Base-by-base conservation (phyloP, 2,329 filamentous ascomycete species). In the Pyrenophora teres region DNA sequence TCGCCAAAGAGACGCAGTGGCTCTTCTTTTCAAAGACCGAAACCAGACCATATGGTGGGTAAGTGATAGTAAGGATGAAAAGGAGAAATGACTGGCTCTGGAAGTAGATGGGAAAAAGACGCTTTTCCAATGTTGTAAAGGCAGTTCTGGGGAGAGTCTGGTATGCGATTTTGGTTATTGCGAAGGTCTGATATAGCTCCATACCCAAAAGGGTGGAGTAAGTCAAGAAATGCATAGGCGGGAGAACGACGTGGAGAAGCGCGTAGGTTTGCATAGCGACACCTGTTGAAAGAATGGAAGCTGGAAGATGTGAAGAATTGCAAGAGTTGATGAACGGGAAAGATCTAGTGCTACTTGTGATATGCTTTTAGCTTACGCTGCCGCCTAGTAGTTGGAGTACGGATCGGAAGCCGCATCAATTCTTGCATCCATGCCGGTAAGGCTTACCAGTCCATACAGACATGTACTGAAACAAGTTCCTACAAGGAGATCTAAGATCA, bases 21-120 rank as follows among this genome's bases (percentile, higher is more conserved):
- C 48, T 59, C 8, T 57, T 59, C 33, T 62, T 49, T 13, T 50
- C 46, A 2, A 59, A 15, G 12, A 74, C 46, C 2, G 71, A 73
- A 0, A 65, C 2, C 1, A 70, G 53, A 4, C 73, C 72, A 19
- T 63, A 57, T 2, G 69, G 71, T 16, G 74, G 73, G 15, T 63
- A 59, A 2, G 73, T 77, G 2, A 63, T 52, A 4, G 63, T 70
- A 1, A 73, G 70, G 7, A 76, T 37, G 1, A 72, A 32, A 2
- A 73, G 56, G 6, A 78, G 62, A 6, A 72, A 51, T 1, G 70
- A 64, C 48, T 78, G 76, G 9, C 61, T 57, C 4, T 59, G 61
- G 50, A 77, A 77, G 41, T 78, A 77, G 1, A 71, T 53, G 0
- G 75, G 75, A 43, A 77, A 78, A 0, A 77, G 41, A 3, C 64